Base-by-base conservation (phyloP, 768 basidiomycete genomes). In the Lentinus brumalis region DNA sequence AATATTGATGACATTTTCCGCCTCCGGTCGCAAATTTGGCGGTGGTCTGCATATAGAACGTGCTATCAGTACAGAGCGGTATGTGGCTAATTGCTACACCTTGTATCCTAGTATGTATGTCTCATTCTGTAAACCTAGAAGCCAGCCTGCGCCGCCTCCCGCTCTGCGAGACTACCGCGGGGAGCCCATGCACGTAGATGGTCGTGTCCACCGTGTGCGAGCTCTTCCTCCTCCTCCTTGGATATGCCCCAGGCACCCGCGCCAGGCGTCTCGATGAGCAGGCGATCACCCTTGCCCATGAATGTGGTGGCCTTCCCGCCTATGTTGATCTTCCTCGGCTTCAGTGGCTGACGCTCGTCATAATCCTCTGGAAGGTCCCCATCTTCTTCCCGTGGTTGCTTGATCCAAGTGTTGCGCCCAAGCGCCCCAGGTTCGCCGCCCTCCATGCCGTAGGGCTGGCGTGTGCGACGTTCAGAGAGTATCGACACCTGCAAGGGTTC, bases 381-480 rank as follows among this genome's bases (percentile, higher is more conserved):
- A 65, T 92, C 90, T 68, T 83, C 83, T 62, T 77, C 65, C 26
- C 89, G 83, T 50, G 82, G 78, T 66, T 81, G 78, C 73, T 91
- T 92, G 56, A 94, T 76, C 94, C 94, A 96, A n/a, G 90, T 88
- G 72, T 96, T 96, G 39, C 84, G 81, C 1, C 94, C 95, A 64
- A 88, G 74, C 44, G 73, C 79, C 15, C 86, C 94, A 8, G 84
- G 79, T 11, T 80, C 85, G 3, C 93, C 94, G 6, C 93, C 94
- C 68, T 90, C 86, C 69, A 92, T 69, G 1, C 94, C 94, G 71
- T 95, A 96, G 21, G 95, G 94, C 63, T 88, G 87, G 15, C 91
- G 82, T 0, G 93, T 91, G 9, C 94, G 84, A 59, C 94, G 80
- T 92, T 96, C 94, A 45, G 89, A 91, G 26, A 96, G 76, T 50